Conservation (phyloP, 2,329 filamentous ascomycete species). For the Claviceps capensis region DNA sequence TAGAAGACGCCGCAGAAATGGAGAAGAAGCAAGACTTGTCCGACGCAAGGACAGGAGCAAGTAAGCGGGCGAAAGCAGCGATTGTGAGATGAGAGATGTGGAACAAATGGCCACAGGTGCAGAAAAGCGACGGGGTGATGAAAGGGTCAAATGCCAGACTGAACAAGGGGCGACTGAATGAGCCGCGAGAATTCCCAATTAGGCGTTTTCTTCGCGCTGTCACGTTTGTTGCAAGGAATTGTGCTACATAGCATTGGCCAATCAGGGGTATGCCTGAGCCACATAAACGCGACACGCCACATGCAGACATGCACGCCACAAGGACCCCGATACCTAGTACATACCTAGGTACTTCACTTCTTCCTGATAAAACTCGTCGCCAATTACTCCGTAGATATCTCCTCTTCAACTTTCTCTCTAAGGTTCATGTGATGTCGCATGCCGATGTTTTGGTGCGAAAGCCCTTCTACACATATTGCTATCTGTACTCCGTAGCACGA, state of each 20-base stretch:
- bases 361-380: too few species aligned
- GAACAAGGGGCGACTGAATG: background rate
- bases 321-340: background rate
- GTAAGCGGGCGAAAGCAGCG: background rate
- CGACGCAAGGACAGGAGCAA: background rate
- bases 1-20: background rate
- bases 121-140: background rate
- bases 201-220: background rate
- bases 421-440: too few species aligned
- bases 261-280: background rate
- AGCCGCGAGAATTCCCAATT: background rate
- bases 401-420: too few species aligned
- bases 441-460: too few species aligned
- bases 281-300: background rate
- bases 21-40: background rate
- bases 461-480: too few species aligned
- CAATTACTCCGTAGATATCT: too few species aligned
- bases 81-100: background rate
- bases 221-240: too few species aligned
- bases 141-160: background rate
- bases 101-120: background rate
- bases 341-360: background rate
- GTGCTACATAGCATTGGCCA: background rate
- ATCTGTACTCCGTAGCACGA: too few species aligned
- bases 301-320: background rate